phyloP scores from a whole-genome alignment of 2,329 filamentous ascomycete genomes.

The Pyricularia sp. region DNA sequence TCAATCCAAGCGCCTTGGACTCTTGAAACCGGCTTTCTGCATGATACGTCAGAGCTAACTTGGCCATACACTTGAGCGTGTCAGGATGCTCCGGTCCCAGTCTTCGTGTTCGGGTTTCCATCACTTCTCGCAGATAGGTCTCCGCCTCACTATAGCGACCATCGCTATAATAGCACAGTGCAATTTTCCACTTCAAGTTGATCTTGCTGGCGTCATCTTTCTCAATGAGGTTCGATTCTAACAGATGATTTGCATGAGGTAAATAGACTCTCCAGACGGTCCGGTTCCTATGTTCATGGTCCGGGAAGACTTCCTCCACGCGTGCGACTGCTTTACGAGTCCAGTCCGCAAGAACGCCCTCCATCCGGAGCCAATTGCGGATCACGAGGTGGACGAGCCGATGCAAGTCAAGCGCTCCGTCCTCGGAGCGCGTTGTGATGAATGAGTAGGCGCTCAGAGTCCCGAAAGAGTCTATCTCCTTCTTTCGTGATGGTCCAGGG shows the following conservation, averaged over 20 bases:
- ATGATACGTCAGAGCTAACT: conserved; percentile 1
- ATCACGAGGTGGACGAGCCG: background rate
- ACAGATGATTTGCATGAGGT: background rate
- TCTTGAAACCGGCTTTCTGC: background rate
- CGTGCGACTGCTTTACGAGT: background rate
- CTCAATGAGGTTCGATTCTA: background rate
- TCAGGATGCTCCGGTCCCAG: conserved; percentile 5
- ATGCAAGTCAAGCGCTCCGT: background rate
- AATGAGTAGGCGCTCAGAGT: background rate
- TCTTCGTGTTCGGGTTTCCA: background rate
- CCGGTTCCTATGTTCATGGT: background rate
- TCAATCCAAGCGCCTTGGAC: background rate
- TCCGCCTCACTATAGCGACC: background rate
- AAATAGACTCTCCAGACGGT: background rate
- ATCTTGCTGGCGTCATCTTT: background rate
- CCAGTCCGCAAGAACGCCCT: background rate
- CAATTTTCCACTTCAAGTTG: background rate
- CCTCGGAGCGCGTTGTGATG: background rate
- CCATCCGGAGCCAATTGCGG: background rate
- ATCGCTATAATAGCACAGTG: background rate
- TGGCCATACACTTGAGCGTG: conserved; percentile 3
- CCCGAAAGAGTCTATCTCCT: background rate
- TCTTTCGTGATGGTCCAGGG: background rate
- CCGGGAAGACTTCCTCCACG: background rate
- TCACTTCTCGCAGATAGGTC: background rate